Base-by-base conservation (phyloP, 768 basidiomycete genomes). In the Asterophora parasitica region DNA sequence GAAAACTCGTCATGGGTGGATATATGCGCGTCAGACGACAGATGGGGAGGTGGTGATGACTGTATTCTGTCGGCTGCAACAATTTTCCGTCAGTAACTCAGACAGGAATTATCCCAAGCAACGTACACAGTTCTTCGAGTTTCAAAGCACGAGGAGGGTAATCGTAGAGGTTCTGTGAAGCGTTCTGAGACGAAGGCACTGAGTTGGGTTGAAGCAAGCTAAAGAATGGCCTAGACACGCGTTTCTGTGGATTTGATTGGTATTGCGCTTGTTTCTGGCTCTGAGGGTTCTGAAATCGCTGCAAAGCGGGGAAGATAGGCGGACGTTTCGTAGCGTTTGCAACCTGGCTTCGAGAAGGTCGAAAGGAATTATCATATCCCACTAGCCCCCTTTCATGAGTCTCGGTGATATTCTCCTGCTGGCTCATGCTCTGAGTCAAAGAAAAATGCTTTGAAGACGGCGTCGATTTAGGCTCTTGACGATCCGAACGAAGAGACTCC, bases 301-400 rank as follows among this genome's bases (percentile, higher is more conserved):
- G 49, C 19, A 57, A 38, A 4, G 43, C 52, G 7, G 55, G 44
- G 35, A 57, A 57, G 2, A 57, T 35, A 4, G 50, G 46, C 16
- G 42, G 27, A 15, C 46, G 23, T 13, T 36, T 46, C 13, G 37
- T 8, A 1, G 26, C 17, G 27, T 13, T n/a, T 16, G 15, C 32
- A 23, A 11, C 30, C 31, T 26, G 38, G 16, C 42, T 40, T 16
- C 55, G 46, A n/a, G 7, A 15, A 3, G 41, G 44, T 13, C 36
- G 15, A 28, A 41, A 20, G 8, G 41, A 16, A 26, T 36, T 33
- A 11, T 26, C 5, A 5, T 43, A 26, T 16, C 35, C 41, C 4
- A 26, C 33, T 32, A 27, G 8, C 9, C 27, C 41, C 1, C 34
- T 34, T 8, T 8, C 32, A 2, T 30, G 45, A 30, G 23, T 45